Conservation (phyloP, 345 rosid species). For the Aquilaria sinensis region DNA sequence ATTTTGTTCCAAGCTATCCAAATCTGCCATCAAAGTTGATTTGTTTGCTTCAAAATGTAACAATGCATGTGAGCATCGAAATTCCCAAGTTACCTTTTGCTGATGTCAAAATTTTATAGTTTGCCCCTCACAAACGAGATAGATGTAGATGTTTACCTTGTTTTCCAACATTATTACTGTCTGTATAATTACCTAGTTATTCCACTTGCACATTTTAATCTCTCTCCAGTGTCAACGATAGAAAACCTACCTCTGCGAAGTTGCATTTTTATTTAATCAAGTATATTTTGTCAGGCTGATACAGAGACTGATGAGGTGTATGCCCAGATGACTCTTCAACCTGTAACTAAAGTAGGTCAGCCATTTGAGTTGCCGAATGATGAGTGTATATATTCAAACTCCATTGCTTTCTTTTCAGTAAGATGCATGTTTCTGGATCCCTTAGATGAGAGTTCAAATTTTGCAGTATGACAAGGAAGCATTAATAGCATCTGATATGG, state of each 20-base stretch:
- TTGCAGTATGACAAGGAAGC: constrained; percentile 88
- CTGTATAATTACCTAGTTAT: no score
- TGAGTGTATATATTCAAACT: background rate
- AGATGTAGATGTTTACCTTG: no score
- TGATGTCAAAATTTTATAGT: no score
- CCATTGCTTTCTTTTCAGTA: background rate
- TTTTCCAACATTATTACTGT: no score
- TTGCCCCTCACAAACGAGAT: no score
- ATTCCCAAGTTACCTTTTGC: background rate
- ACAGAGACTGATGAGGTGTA: constrained; percentile 72
- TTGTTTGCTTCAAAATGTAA: constrained; percentile 65
- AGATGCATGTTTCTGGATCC: background rate
- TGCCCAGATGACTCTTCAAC: constrained; percentile 82
- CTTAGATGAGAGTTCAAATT: constrained; percentile 9
- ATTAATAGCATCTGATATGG: constrained; percentile 73
- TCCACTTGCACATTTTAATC: no score
- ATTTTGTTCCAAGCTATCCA: constrained; percentile 65
- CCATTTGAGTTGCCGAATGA: constrained; percentile 16
- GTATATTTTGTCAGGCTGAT: constrained; percentile 49
- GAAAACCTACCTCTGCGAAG: background rate
- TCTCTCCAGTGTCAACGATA: no score
- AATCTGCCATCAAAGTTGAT: constrained; percentile 70
- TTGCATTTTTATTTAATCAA: constrained; percentile 1
- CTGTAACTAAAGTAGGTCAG: constrained; percentile 68
- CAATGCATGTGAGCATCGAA: constrained; percentile 43